Evolutionary conservation across 305 asterid genomes (phyloP).

Genomic region (Galium porrigens): DNA sequence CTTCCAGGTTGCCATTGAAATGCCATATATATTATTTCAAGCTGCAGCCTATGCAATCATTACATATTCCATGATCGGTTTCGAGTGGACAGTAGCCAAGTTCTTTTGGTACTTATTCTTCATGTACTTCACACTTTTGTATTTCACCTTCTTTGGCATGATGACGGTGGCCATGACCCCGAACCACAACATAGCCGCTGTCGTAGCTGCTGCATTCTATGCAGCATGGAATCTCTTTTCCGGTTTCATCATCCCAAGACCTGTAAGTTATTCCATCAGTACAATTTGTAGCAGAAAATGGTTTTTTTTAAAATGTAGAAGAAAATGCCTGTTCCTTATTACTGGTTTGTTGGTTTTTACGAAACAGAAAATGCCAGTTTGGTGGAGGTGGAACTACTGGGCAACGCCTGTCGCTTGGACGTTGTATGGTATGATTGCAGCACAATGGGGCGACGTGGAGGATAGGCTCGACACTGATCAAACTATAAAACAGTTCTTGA

Average conservation of each 20-base stretch:
- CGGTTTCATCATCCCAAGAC: slow-evolving; percentile 50
- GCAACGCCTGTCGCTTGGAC: slow-evolving; percentile 40
- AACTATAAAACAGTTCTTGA: slow-evolving; percentile 32
- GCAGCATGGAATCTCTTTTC: slow-evolving; percentile 56
- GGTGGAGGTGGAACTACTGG: slow-evolving; percentile 78
- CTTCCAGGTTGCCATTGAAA: slow-evolving; percentile 42
- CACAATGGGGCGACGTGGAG: slow-evolving; percentile 44
- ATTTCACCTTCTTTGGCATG: slow-evolving; percentile 54
- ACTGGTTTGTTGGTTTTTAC: background rate
- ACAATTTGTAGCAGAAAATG: background rate
- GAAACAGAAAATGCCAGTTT: slow-evolving; percentile 52
- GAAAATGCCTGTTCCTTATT: background rate
- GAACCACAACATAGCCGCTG: slow-evolving; percentile 33
- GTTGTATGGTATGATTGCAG: slow-evolving; percentile 38
- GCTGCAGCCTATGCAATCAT: slow-evolving; percentile 28
- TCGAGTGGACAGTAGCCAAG: slow-evolving; percentile 38
- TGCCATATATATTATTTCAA: slow-evolving; percentile 43
- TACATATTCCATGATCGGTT: slow-evolving; percentile 43
- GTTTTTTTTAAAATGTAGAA: too few relatives aligned
- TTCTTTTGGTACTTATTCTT: slow-evolving; percentile 48
- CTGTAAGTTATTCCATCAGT: slow-evolving; percentile 29
- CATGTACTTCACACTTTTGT: slow-evolving; percentile 35
- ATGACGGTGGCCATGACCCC: slow-evolving; percentile 51
- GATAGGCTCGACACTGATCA: slow-evolving; percentile 18
- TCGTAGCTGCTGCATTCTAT: slow-evolving; percentile 38